Evolutionary conservation across 441 rosid genomes (phyloP).

Genomic region (Metrosideros polymorpha): DNA sequence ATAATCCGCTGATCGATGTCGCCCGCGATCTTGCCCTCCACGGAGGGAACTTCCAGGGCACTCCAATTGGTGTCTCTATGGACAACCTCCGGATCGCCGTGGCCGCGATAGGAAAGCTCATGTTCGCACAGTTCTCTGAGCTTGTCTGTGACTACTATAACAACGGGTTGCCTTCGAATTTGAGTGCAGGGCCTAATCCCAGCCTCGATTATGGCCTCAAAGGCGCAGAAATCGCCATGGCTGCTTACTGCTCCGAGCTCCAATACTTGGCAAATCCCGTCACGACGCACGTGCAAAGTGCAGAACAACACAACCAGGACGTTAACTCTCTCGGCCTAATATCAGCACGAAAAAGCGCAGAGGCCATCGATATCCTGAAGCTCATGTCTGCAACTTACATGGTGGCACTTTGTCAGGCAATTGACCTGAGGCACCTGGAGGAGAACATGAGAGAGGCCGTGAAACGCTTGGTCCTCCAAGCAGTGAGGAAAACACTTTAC

Average conservation of each 20-base stretch:
- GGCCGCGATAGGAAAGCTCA: slow-evolving; percentile 30
- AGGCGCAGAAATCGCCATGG: background rate
- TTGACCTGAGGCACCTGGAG: slow-evolving; percentile 4
- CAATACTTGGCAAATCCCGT: background rate
- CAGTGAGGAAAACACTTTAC: background rate
- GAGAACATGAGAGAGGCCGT: slow-evolving; percentile 1
- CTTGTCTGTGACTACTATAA: slow-evolving; percentile 31
- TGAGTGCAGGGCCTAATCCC: slow-evolving; percentile 5
- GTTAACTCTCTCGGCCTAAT: slow-evolving; percentile 1
- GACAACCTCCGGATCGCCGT: slow-evolving; percentile 29
- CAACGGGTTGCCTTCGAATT: slow-evolving; percentile 30
- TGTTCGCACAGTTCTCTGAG: slow-evolving; percentile 41
- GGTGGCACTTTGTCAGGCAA: slow-evolving; percentile 2
- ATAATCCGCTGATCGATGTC: background rate
- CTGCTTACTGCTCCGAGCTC: background rate
- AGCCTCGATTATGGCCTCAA: slow-evolving; percentile 5
- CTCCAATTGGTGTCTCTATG: slow-evolving; percentile 33
- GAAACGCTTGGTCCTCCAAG: background rate
- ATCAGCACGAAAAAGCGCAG: background rate
- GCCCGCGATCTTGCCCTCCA: slow-evolving; percentile 23
- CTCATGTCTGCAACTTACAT: background rate
- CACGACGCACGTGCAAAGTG: background rate
- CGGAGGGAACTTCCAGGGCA: slow-evolving; percentile 44
- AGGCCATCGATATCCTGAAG: background rate
- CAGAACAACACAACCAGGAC: background rate